Evolutionary conservation across 1,284 basidiomycete species (phyloP), one percentile per base, ranked within the genome.

Genomic region (Heterobasidion parviporum): DNA sequence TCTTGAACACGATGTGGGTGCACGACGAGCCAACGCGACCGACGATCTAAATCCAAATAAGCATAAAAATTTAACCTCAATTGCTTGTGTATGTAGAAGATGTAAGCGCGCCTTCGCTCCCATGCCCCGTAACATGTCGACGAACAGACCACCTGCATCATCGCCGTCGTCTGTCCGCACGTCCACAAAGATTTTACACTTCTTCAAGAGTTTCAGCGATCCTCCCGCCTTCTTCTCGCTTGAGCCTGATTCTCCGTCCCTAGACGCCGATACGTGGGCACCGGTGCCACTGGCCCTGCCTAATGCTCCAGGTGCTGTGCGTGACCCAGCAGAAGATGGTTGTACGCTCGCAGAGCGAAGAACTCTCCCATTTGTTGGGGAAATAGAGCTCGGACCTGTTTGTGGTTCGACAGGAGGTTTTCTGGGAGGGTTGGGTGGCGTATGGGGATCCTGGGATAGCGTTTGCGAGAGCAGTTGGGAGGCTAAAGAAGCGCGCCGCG

Each of bases 1-100:
- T 88, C 76, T 96, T 97, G 72, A 82, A 97, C 15, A 98, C 82
- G 57, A 97, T 84, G 68, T 97, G 94, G 0, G 94, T 96, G 63
- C 89, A 89, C 5, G 80, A 86, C 71, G 87, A 80, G n/a, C 85
- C 84, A 2, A 85, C 80, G 20, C 82, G 75, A 38, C 74, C 71
- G 60, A 85, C 69, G 32, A 86, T 77, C 85, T 88, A 26, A 26
- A 60, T 12, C 57, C 34, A 56, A 34, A 33, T 8, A 32, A 56
- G 61, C 41, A 63, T 32, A 38, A 16, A 52, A 44, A 56, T 48
- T 38, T 18, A 34, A 18, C 7, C 32, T 6, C 2, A n/a, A 45
- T 20, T 8, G 7, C 15, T 7, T 9, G 15, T 35, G n/a, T n/a
- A 14, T 36, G 38, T 41, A n/a, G 38, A 5, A 41, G 12, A 41